These are phyloP conservation scores for Macrotyloma uniflorum DNA, from an alignment of 306 rosid genomes.

Conservation along the genomic window DNA sequence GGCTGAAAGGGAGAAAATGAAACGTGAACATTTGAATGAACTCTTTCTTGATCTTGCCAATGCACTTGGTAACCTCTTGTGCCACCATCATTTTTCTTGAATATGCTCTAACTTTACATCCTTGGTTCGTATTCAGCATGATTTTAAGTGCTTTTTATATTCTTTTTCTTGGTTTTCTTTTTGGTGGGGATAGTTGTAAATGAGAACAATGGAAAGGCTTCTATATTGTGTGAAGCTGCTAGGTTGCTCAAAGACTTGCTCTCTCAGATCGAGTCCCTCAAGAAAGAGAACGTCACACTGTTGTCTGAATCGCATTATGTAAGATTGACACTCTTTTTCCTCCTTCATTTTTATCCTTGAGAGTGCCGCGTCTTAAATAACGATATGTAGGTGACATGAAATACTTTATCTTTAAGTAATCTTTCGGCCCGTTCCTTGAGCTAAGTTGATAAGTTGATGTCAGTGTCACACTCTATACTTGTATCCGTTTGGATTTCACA, in stretches of 20 bases:
- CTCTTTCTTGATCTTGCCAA: conserved; percentile 82
- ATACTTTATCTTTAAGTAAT: conserved; percentile 26
- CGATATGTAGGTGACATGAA: conserved; percentile 20
- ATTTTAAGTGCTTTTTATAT: neutral
- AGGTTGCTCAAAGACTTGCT: conserved; percentile 70
- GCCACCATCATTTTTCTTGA: conserved; percentile 18
- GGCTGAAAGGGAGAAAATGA: conserved; percentile 93
- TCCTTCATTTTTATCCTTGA: neutral
- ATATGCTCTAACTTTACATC: conserved; percentile 2
- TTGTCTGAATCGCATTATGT: conserved; percentile 80
- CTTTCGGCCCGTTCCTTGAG: conserved; percentile 14
- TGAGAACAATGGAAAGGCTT: conserved; percentile 79
- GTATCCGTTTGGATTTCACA: neutral
- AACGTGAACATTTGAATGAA: conserved; percentile 88
- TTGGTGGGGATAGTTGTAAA: conserved; percentile 48
- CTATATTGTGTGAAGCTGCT: conserved; percentile 61
- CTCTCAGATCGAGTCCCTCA: conserved; percentile 68
- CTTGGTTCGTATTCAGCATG: conserved; percentile 20
- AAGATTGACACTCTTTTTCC: conserved; percentile 37
- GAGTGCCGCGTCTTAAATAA: conserved; percentile 19
- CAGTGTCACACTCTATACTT: neutral
- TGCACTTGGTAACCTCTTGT: conserved; percentile 66
- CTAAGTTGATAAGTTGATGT: neutral
- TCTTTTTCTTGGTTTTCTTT: conserved; percentile 18
- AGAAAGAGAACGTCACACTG: conserved; percentile 62